Percentiles rank a stretch among this genome's conserved stretches.
These are phyloP conservation scores for Scheffersomyces amazonensis DNA, from an alignment of 805 yeast genomes.

Conservation along the genomic window DNA sequence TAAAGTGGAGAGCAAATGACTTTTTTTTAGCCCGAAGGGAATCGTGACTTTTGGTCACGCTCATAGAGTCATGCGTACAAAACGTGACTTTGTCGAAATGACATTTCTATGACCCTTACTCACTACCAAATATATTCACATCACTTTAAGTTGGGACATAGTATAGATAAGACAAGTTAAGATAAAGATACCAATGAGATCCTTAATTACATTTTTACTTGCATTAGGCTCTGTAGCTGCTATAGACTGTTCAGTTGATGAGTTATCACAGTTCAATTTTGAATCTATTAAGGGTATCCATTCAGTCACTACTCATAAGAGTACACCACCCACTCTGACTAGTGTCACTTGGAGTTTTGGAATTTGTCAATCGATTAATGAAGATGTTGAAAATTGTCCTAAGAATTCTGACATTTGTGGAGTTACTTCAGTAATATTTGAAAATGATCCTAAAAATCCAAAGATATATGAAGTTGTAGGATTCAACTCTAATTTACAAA, in stretches of 20 bases:
- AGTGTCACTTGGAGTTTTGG: slow-evolving; percentile 67
- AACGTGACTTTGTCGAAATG: no score
- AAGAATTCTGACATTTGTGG: slow-evolving; percentile 79
- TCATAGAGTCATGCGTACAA: no score
- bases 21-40: no score
- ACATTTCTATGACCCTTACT: no score
- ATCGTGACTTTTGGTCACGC: no score
- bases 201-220: no score
- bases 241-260: slow-evolving; percentile 34
- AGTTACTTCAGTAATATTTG: slow-evolving; percentile 50
- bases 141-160: no score
- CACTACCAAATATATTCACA: no score
- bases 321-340: slow-evolving; percentile 80
- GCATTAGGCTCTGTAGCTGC: slow-evolving; percentile 2
- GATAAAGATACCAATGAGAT: no score
- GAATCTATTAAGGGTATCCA: slow-evolving; percentile 49
- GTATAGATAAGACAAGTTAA: no score
- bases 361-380: slow-evolving; percentile 54
- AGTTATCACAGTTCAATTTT: slow-evolving; percentile 40
- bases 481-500: slow-evolving; percentile 42
- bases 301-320: slow-evolving; percentile 31
- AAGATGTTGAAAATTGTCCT: slow-evolving; percentile 54
- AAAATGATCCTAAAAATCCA: slow-evolving; percentile 38
- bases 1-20: no score
- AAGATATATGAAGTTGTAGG: slow-evolving; percentile 62